Percentiles rank a stretch among this genome's conserved stretches.
Conservation (phyloP, 768 basidiomycete species). For the Saitozyma sp. region DNA sequence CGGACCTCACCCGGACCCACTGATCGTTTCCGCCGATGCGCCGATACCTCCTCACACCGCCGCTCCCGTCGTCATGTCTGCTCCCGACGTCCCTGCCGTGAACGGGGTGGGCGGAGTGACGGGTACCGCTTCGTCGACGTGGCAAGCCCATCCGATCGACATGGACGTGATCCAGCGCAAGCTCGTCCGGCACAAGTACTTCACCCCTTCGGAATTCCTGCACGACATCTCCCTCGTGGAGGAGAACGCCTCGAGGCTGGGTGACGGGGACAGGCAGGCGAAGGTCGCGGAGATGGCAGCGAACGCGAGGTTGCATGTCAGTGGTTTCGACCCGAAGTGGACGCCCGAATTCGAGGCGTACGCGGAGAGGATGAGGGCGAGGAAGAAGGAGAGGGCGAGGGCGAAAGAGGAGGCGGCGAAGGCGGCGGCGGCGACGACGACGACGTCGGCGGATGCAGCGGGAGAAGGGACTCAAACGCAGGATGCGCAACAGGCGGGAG, state of each 20-base stretch:
- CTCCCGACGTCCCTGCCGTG: slow-evolving; percentile 15
- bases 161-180: slow-evolving; percentile 85
- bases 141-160: slow-evolving; percentile 71
- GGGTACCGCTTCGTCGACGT: slow-evolving; percentile 24
- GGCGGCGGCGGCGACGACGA: slow-evolving; percentile 40
- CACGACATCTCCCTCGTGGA: slow-evolving; percentile 58
- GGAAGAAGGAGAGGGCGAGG: slow-evolving; percentile 53
- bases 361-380: slow-evolving; percentile 66
- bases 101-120: slow-evolving; percentile 11
- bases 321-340: slow-evolving; percentile 57
- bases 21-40: no score
- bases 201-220: slow-evolving; percentile 84
- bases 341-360: slow-evolving; percentile 81
- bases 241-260: slow-evolving; percentile 62
- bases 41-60: background rate
- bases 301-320: slow-evolving; percentile 63
- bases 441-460: background rate
- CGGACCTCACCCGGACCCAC: no score
- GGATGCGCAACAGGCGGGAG: background rate
- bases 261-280: slow-evolving; percentile 72
- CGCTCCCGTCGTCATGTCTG: slow-evolving; percentile 8
- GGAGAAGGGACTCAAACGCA: background rate
- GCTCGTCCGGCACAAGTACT: slow-evolving; percentile 79
- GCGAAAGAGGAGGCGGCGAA: slow-evolving; percentile 54
- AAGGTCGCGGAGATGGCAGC: slow-evolving; percentile 88